phyloP scores from a whole-genome alignment of 805 yeast genomes.

The Kazachstania taianensis region DNA sequence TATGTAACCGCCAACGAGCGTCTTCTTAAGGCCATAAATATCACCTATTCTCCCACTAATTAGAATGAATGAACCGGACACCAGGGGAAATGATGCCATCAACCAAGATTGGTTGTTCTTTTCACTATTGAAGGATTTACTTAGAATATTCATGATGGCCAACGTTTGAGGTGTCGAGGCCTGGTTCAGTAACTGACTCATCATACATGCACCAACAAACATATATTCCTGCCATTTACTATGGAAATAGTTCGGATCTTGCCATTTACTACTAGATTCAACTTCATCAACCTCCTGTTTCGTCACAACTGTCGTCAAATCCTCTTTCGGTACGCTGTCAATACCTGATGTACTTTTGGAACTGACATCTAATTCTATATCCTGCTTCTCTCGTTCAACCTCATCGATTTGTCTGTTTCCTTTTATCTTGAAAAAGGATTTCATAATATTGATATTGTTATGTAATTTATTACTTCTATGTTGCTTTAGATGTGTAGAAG shows the following conservation, averaged over 20 bases:
- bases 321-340: too few relatives aligned
- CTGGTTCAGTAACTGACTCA: conserved; percentile 34
- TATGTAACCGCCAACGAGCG: conserved; percentile 45
- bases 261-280: conserved; percentile 7
- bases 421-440: too few relatives aligned
- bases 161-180: conserved; percentile 33
- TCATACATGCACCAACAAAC: conserved; percentile 24
- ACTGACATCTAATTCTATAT: too few relatives aligned
- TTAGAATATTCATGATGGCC: conserved; percentile 30
- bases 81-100: conserved; percentile 59
- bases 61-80: conserved; percentile 64
- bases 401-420: too few relatives aligned
- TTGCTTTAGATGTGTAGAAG: too few relatives aligned
- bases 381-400: too few relatives aligned
- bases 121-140: conserved; percentile 26
- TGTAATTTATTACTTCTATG: too few relatives aligned
- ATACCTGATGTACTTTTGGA: too few relatives aligned
- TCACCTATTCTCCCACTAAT: conserved; percentile 66
- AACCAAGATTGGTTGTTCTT: conserved; percentile 45
- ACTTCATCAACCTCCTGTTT: too few relatives aligned
- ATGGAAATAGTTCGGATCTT: conserved; percentile 15
- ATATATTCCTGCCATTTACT: conserved; percentile 17
- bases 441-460: too few relatives aligned
- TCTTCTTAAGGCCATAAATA: conserved; percentile 49
- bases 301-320: too few relatives aligned